Base-by-base conservation (phyloP, 116 monocot species). In the Trichopus zeylanicus region DNA sequence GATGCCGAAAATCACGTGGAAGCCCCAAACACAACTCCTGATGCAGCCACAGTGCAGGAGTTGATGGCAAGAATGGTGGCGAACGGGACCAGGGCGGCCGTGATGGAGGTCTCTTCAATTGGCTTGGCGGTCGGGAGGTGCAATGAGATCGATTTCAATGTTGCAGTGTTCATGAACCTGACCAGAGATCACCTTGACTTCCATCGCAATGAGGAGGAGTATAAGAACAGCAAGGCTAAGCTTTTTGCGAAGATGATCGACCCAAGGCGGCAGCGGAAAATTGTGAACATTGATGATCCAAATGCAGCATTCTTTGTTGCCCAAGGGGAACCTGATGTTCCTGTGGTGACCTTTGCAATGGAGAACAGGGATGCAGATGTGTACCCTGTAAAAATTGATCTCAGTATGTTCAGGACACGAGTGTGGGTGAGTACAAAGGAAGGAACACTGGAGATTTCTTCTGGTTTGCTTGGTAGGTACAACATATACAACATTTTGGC, bases 171-270 rank as follows among this genome's bases (percentile, higher is more conserved):
- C 25, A 65, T 51, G 8, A 72, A 72, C 46, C 25, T 72, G 34
- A 72, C 72, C 0, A 56, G 65, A 51, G 72, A 72, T 46, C 72
- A 72, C 27, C 53, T 37, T 26, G 72, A 72, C 37, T 65, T 72
- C 38, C 72, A 72, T 63, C 46, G 46, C 15, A 59, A 35, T 20
- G 63, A 64, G 53, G 65, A 65, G 19, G 72, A 57, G 31, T 72
- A 72, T 32, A 59, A 33, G 42, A 51, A 59, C 1, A 51, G 57
- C 46, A 72, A 72, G 51, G 59, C 37, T 15, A 60, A 65, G 51
- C 29, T 72, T 53, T 72, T 72, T 38, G 29, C 30, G 23, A 51
- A 46, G 52, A 63, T 57, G 60, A 39, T 59, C 28, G 53, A 64
- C 51, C 56, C 52, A n/a, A 57, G 38, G n/a, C 60, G 28, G 0